Base-by-base conservation (phyloP, 2,329 filamentous ascomycete species). In the Phoma sp. region DNA sequence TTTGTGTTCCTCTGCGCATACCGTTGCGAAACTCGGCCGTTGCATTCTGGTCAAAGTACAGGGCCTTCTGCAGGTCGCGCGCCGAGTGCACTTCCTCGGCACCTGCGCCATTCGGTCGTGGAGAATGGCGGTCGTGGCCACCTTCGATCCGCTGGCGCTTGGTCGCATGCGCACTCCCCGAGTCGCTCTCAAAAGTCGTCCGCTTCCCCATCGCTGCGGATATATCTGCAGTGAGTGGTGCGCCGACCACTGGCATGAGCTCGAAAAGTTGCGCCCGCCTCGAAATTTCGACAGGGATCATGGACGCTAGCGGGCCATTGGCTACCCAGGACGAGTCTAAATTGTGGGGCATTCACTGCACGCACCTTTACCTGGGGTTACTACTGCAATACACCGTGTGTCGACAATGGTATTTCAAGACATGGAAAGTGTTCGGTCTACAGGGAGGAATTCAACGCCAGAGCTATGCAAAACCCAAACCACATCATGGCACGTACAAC, bases 401-500 rank as follows among this genome's bases (percentile, higher is more conserved):
- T 24, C 17, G 6, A 27, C 5, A 40, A 25, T 40, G 15, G 15
- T 6, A 1, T 13, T 31, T 10, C 29, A 31, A 12, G 13, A 31
- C 12, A 31, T 31, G 9, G 15, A 22, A 38, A 19, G 19, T 4
- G 10, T 24, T 6, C 7, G 24, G 6, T 22, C 36, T 24, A 17
- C 4, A 27, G 27, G 3, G 21, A 40, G 5, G 24, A 27, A 12
- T 13, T 12, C 6, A 39, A 40, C 22, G n/a, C 21, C 38, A n/a
- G 39, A n/a, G 32, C 19, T 25, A 41, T 37, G 38, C n/a, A 13
- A 38, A 22, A 21, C 4, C 39, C n/a, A 21, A 31, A 47, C 35
- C 8, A 40, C 9, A 17, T 68, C 63, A 89, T 44, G 95, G 95
- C 36, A 98, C 92, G 80, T 90, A 99, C 57, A 99, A 86, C 65